Evolutionary conservation across 108 stramenopile genomes (phyloP).

Genomic region (Cyclotella atomus): DNA sequence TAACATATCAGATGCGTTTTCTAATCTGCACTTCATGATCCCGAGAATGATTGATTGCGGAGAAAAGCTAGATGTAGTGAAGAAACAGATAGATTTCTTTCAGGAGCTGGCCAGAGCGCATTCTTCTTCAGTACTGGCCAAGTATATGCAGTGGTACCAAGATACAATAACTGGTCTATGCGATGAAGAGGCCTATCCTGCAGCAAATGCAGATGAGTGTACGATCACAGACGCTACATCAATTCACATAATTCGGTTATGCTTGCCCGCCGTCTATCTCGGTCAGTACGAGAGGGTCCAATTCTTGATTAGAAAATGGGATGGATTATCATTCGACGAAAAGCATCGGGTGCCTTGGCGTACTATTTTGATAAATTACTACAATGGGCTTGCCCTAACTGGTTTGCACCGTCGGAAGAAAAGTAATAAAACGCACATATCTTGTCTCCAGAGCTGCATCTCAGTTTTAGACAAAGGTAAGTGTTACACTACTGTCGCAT

Average conservation of each 20-base stretch:
- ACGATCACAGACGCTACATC: background rate
- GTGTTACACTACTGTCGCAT: background rate
- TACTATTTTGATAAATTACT: background rate
- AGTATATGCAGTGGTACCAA: conserved; percentile 15
- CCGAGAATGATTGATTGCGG: conserved; percentile 18
- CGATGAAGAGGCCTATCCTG: background rate
- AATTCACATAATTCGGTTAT: background rate
- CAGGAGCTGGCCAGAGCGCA: conserved; percentile 5
- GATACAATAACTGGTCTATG: background rate
- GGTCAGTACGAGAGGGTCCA: conserved; percentile 7
- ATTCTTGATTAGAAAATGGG: conserved; percentile 3
- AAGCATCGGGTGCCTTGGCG: background rate
- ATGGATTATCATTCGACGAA: background rate
- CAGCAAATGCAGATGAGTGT: background rate
- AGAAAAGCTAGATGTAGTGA: conserved; percentile 14
- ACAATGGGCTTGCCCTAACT: background rate
- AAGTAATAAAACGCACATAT: background rate
- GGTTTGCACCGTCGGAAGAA: background rate
- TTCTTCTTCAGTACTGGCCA: background rate
- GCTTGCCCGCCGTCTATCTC: background rate
- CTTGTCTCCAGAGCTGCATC: background rate
- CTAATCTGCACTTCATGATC: conserved; percentile 9
- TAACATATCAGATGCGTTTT: conserved; percentile 15
- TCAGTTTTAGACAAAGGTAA: background rate
- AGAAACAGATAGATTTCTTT: conserved; percentile 25